Evolutionary conservation across 371 early-diverging fungal species (phyloP).

Genomic region (Mucor piriformis): DNA sequence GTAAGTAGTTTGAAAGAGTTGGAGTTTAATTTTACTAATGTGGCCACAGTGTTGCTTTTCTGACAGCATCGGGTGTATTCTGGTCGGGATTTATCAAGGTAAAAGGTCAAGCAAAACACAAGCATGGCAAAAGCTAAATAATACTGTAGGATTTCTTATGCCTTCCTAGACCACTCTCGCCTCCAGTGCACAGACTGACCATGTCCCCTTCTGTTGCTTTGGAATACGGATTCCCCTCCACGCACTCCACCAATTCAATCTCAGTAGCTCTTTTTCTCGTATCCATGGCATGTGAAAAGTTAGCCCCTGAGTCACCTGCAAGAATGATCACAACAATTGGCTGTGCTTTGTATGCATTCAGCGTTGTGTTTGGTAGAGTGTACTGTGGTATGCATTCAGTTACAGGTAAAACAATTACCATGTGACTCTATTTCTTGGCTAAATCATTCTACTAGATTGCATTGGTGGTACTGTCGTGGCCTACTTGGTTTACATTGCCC

Average conservation of each 20-base stretch:
- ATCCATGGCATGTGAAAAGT: slow-evolving; percentile 49
- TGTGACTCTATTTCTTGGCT: neutral
- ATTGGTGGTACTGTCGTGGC: slow-evolving; percentile 71
- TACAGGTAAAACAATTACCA: slow-evolving; percentile 41
- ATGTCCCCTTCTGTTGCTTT: slow-evolving; percentile 62
- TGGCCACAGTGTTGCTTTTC: slow-evolving; percentile 40
- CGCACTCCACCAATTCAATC: slow-evolving; percentile 77
- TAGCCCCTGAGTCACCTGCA: slow-evolving; percentile 41
- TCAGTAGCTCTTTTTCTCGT: slow-evolving; percentile 69
- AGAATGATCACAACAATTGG: slow-evolving; percentile 45
- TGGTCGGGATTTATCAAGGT: slow-evolving; percentile 73
- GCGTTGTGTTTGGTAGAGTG: slow-evolving; percentile 70
- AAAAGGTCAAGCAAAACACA: neutral
- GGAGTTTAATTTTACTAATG: neutral
- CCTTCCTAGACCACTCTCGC: slow-evolving; percentile 75
- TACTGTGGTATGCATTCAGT: slow-evolving; percentile 82
- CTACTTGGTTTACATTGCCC: slow-evolving; percentile 54
- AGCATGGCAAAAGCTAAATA: neutral
- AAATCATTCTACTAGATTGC: slow-evolving; percentile 49
- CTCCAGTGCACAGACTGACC: slow-evolving; percentile 70
- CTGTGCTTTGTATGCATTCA: slow-evolving; percentile 60
- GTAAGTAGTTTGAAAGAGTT: slow-evolving; percentile 28
- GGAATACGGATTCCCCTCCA: slow-evolving; percentile 86
- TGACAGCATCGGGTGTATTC: slow-evolving; percentile 68
- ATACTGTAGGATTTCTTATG: slow-evolving; percentile 71